Evolutionary conservation across 169 alveolate species (phyloP), one percentile per base, ranked within the genome.

Genomic region (Plasmodium gaboni): DNA sequence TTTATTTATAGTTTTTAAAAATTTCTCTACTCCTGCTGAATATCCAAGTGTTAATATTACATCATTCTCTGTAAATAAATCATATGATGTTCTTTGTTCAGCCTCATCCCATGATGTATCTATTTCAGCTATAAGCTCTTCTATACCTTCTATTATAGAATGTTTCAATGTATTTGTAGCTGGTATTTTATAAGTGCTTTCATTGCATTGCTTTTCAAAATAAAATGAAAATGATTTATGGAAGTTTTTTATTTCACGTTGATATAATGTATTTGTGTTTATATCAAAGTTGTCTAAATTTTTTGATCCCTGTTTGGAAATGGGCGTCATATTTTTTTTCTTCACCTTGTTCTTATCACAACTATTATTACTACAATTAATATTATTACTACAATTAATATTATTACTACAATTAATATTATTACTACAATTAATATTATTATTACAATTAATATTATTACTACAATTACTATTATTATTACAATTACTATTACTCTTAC

Each of bases 1-100:
- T 80, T 80, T 80, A 69, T 80, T 80, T 28, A 80, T 42, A 28
- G 50, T 68, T 80, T 80, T 80, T 80, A 80, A 50, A 67, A 80
- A 80, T 59, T 68, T 80, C 24, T 80, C 90, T 6, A 80, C 90
- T 6, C 90, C 90, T 26, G 50, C 64, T 26, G 90, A 80, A 70
- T 80, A 80, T 5, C 90, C 90, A 61, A 67, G 53, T 3, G 90
- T 80, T 68, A 80, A 80, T 67, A 80, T 80, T 1, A 80, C 90
- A 80, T 80, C 90, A 80, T 80, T 80, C 64, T 80, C 90, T 80
- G 69, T 80, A 68, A 80, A 80, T 32, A 80, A 65, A 46, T 80
- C 90, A 50, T 80, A 80, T 0, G 90, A 80, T 15, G 90, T 80
- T 68, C 90, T 80, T 80, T 80, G 90, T 80, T 80, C 90, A 53